Conservation (phyloP, 1,284 basidiomycete species). For the Lignosus rhinocerotis region DNA sequence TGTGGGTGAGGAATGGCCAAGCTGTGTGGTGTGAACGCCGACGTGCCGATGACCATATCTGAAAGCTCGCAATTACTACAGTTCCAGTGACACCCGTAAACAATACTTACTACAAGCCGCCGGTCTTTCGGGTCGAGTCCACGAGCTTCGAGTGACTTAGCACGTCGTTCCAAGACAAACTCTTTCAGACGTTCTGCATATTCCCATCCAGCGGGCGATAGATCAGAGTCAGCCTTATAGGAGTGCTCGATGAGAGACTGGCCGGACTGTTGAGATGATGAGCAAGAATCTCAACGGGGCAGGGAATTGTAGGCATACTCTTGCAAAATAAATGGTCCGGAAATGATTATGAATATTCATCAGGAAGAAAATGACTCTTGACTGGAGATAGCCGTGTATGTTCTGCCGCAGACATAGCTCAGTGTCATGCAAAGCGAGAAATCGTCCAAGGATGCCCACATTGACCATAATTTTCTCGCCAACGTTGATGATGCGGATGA, state of each 20-base stretch:
- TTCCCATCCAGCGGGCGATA: slow-evolving; percentile 93
- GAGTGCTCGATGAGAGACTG: slow-evolving; percentile 98
- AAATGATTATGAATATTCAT: slow-evolving; percentile 97
- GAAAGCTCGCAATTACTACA: neutral
- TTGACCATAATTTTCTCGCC: slow-evolving; percentile 94
- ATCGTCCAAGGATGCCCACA: slow-evolving; percentile 42
- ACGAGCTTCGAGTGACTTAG: slow-evolving; percentile 66
- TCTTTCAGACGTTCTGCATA: slow-evolving; percentile 89
- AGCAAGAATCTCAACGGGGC: neutral
- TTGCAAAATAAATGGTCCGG: slow-evolving; percentile 90
- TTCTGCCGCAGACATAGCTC: slow-evolving; percentile 50
- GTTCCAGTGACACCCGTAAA: neutral
- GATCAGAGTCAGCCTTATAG: slow-evolving; percentile 97
- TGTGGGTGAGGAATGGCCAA: slow-evolving; percentile 81
- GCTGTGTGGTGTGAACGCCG: slow-evolving; percentile 93
- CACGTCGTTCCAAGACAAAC: slow-evolving; percentile 78
- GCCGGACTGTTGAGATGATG: slow-evolving; percentile 61
- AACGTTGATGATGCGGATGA: slow-evolving; percentile 95
- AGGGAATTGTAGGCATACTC: slow-evolving; percentile 51
- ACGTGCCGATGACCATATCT: slow-evolving; percentile 98
- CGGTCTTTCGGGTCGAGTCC: slow-evolving; percentile 65
- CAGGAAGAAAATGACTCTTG: slow-evolving; percentile 92
- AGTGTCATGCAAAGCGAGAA: neutral
- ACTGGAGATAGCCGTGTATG: slow-evolving; percentile 86
- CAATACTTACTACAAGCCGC: slow-evolving; percentile 67